Evolutionary conservation across 2,329 filamentous ascomycete genomes (phyloP), one percentile per base, ranked within the genome.

Genomic region (Aspergillus sojae): DNA sequence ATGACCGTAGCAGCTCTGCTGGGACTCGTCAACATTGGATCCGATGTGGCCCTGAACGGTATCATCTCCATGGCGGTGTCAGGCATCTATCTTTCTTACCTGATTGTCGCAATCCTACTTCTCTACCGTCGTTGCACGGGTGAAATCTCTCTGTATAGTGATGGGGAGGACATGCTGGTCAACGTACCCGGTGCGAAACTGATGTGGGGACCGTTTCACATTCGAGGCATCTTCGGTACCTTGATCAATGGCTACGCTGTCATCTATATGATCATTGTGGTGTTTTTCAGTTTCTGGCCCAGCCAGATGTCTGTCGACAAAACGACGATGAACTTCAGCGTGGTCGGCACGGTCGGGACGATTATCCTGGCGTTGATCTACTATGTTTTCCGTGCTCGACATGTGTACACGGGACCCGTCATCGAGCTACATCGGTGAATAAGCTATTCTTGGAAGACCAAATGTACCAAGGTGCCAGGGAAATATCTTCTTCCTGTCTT

Each of bases 281-380:
- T 84, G 60, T 75, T 85, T 62, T 83, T 85, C 67, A 76, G 77
- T 57, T 84, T 84, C 65, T 85, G 84, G 71, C 84, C 84, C 1
- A 68, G 65, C 0, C 32, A 67, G 3, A 72, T 78, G 46, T 65
- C 73, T 1, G 78, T 82, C 1, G 78, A 73, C 2, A 69, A 75
- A 2, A 68, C 67, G 16, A 78, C 76, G 3, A 84, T 85, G 77
- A 86, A 86, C 70, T 86, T 68, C n/a, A 72, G 69, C 52, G 69
- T 78, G 19, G 74, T 83, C 28, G 78, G 84, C 46, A 82, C 82
- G 26, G 63, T 71, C 26, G 75, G 75, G 3, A 75, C 76, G 16
- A 73, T 82, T 60, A 36, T 79, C 6, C 76, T 83, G 62, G 75
- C 78, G 1, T 63, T 77, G 6, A 58, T 77, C 2, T 84, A 83